A percentile compares a stretch with the other conserved stretches of the same genome.
Evolutionary conservation across 495 filamentous ascomycete species (phyloP).

Genomic region (Usnea hakonensis): DNA sequence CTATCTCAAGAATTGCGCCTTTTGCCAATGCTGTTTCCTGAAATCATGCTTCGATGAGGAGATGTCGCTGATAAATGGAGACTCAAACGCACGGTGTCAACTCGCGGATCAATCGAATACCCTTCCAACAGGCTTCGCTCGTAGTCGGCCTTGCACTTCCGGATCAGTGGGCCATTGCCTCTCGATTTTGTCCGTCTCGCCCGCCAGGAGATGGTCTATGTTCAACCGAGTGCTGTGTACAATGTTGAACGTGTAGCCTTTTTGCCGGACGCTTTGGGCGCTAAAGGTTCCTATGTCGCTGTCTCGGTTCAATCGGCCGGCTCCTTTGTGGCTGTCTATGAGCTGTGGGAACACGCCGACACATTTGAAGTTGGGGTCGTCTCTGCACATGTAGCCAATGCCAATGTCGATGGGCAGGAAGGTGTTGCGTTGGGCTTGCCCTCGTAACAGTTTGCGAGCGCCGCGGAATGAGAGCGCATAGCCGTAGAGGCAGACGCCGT

Average conservation of each 20-base stretch:
- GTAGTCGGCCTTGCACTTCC: background rate
- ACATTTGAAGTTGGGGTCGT: slow-evolving; percentile 31
- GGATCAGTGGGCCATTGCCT: slow-evolving; percentile 16
- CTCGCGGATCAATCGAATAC: background rate
- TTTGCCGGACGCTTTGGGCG: slow-evolving; percentile 26
- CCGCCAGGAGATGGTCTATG: slow-evolving; percentile 15
- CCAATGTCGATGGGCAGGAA: slow-evolving; percentile 41
- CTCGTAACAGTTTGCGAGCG: slow-evolving; percentile 45
- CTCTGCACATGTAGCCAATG: slow-evolving; percentile 42
- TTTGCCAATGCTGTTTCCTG: background rate
- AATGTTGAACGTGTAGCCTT: slow-evolving; percentile 38
- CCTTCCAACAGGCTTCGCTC: slow-evolving; percentile 1
- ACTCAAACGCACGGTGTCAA: background rate
- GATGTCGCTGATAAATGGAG: background rate
- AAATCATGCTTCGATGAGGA: background rate
- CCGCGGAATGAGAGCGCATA: slow-evolving; percentile 50
- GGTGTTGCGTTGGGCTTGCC: slow-evolving; percentile 36
- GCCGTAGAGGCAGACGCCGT: slow-evolving; percentile 44
- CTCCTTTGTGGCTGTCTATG: slow-evolving; percentile 39
- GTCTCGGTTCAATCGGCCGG: slow-evolving; percentile 32
- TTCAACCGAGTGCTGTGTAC: slow-evolving; percentile 35
- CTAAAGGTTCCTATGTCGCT: slow-evolving; percentile 37
- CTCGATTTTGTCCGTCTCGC: slow-evolving; percentile 8
- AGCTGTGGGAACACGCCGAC: slow-evolving; percentile 41
- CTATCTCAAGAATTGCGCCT: background rate